These are phyloP conservation scores for Dioszegia crocea DNA, from an alignment of 768 basidiomycete species.

Conservation along the genomic window DNA sequence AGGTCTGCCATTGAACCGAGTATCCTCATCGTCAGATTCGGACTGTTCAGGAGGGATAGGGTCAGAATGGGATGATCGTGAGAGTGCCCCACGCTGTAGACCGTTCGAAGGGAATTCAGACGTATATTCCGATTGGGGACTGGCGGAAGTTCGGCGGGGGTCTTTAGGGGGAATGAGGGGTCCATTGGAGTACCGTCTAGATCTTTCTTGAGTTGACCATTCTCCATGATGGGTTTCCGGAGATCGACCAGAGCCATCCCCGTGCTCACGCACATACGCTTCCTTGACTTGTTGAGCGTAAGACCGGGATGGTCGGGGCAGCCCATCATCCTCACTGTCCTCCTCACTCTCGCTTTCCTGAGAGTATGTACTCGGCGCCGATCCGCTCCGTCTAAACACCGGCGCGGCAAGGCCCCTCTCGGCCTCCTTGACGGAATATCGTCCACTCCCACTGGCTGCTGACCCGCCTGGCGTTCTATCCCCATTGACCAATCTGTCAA, in stretches of 20 bases:
- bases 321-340: constrained; percentile 20
- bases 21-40: constrained; percentile 1
- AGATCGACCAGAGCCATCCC: no score
- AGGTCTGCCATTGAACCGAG: not conserved
- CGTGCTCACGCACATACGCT: not conserved
- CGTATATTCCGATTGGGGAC: not conserved
- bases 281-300: constrained; percentile 17
- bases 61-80: not conserved
- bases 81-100: constrained; percentile 1
- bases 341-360: constrained; percentile 14
- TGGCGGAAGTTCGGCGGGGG: not conserved
- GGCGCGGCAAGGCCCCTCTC: not conserved
- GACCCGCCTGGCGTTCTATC: not conserved
- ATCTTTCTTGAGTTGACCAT: not conserved
- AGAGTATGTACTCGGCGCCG: constrained; percentile 31
- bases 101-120: not conserved
- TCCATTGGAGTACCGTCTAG: not conserved
- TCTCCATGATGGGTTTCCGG: no score
- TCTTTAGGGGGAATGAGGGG: constrained; percentile 4
- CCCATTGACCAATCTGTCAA: constrained; percentile 30
- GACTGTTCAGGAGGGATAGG: not conserved
- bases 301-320: constrained; percentile 30
- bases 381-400: constrained; percentile 6
- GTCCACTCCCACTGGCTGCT: not conserved
- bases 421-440: not conserved